Base-by-base conservation (phyloP, 306 rosid species). In the Rosa chinensis region DNA sequence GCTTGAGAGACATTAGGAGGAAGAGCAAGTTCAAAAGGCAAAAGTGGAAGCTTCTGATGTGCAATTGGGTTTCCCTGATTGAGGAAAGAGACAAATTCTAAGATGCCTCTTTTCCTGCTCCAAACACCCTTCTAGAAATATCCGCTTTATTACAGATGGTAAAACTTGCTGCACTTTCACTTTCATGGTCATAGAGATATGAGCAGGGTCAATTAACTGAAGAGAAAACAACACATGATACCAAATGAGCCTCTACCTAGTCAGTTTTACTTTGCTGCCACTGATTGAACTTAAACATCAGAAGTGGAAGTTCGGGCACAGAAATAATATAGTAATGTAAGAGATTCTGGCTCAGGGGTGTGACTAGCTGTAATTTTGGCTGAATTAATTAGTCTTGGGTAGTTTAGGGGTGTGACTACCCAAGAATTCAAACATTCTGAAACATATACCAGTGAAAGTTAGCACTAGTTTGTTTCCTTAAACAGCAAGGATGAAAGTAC, bases 21-120 rank as follows among this genome's bases (percentile, higher is more conserved):
- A 83, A 53, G 59, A 78, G 82, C 91, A 86, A 89, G 37, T 32
- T 32, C 37, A 83, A 89, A 86, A 86, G 88, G 83, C 79, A 78
- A 85, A 56, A 84, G 66, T 78, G 77, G 81, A 79, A 79, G 82
- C 66, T 77, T 87, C 82, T 73, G 83, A 78, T 78, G 89, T 88
- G 18, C 87, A 76, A 84, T 84, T 81, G 32, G 78, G 48, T 89
- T 87, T 70, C 91, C 58, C 48, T 84, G 76, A 84, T 84, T 84
- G 82, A 88, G 75, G 90, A 89, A 90, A 85, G 87, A 88, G 92
- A 92, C 96, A 93, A 89, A 86, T 82, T 78, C 87, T 87, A 71
- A 88, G 98, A 91, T 93, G 94, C 94, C 84, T 82, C 78, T 81
- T 92, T 90, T 78, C 84, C 92, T 81, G 83, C 85, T 86, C 81